phyloP scores from a whole-genome alignment of 305 asterid genomes.

The Fraxinus xanthoxyloides region DNA sequence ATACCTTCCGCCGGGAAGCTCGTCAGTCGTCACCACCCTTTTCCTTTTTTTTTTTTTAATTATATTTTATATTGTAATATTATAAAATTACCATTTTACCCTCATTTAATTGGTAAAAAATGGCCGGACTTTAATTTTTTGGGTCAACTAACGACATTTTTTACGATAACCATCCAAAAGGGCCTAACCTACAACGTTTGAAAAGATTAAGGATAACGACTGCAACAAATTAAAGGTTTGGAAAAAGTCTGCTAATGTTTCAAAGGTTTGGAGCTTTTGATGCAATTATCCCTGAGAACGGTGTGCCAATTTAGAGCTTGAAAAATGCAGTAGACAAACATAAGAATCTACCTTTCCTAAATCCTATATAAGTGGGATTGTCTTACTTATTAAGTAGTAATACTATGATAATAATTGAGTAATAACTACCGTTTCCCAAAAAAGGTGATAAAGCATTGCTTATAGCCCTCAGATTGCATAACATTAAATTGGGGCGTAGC shows the following conservation, averaged over 20 bases:
- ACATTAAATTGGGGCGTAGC: not conserved
- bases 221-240: too few relatives aligned
- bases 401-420: not conserved
- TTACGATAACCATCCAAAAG: too few relatives aligned
- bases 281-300: not conserved
- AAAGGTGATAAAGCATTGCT: not conserved
- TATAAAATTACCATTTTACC: too few relatives aligned
- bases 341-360: not conserved
- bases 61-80: too few relatives aligned
- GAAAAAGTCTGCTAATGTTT: too few relatives aligned
- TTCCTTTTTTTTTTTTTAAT: constrained; percentile 19
- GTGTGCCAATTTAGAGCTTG: not conserved
- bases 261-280: too few relatives aligned
- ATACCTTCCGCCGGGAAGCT: constrained; percentile 55
- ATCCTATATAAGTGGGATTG: not conserved
- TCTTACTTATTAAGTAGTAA: not conserved
- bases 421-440: not conserved
- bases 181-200: too few relatives aligned
- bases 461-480: not conserved
- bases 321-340: not conserved
- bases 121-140: too few relatives aligned
- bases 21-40: constrained; percentile 64
- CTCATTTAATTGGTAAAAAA: too few relatives aligned
- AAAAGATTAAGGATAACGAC: too few relatives aligned
- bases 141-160: too few relatives aligned